phyloP scores from a whole-genome alignment of 257 asterid species.

The Penstemon davidsonii region DNA sequence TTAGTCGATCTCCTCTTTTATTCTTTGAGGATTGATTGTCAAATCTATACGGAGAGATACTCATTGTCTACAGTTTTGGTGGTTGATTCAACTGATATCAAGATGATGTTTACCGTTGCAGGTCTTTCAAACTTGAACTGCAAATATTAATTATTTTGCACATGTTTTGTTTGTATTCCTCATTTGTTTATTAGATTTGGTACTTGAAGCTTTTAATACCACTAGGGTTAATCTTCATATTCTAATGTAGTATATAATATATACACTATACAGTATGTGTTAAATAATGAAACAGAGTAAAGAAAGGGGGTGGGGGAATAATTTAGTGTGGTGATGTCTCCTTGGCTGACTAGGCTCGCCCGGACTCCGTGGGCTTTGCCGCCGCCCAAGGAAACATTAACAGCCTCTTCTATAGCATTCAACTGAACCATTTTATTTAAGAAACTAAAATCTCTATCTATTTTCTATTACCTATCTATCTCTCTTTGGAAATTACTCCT shows the following conservation, averaged over 20 bases:
- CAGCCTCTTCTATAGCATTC: conserved; percentile 35
- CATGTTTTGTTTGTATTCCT: conserved; percentile 10
- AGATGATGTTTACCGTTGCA: conserved; percentile 54
- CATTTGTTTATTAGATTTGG: too few species aligned
- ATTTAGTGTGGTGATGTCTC: conserved; percentile 54
- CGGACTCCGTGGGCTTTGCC: conserved; percentile 69
- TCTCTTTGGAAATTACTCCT: conserved; percentile 26
- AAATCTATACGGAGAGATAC: conserved; percentile 44
- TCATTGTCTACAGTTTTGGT: conserved; percentile 42
- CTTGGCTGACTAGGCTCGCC: conserved; percentile 49
- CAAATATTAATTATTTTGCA: conserved; percentile 23
- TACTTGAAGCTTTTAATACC: conserved; percentile 23
- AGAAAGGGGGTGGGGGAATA: conserved; percentile 39
- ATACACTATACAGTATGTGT: not conserved
- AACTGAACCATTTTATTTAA: conserved; percentile 43
- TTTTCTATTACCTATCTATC: not conserved
- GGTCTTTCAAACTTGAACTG: conserved; percentile 28
- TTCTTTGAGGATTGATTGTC: conserved; percentile 16
- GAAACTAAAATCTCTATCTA: conserved; percentile 16
- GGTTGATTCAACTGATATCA: conserved; percentile 42
- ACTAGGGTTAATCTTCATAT: conserved; percentile 30
- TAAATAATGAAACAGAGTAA: conserved; percentile 15
- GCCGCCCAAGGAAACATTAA: conserved; percentile 57
- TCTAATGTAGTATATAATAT: not conserved
- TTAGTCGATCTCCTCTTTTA: conserved; percentile 4